These are phyloP conservation scores for Penicillium atrosanguineum DNA, from an alignment of 495 filamentous ascomycete genomes.

Conservation along the genomic window DNA sequence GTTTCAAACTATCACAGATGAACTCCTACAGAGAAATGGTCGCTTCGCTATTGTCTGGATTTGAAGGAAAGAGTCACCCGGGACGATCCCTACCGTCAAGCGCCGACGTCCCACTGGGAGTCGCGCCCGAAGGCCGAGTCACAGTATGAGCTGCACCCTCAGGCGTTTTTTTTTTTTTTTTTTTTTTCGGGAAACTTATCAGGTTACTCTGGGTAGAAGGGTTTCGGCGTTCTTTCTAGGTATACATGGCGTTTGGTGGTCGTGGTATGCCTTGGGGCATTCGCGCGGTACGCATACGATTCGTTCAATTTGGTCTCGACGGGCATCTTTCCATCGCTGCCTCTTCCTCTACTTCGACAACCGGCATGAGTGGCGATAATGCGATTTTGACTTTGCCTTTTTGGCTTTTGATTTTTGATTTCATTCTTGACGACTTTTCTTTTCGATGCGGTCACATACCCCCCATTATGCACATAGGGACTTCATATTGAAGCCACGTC, in stretches of 20 bases:
- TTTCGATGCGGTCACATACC: not conserved
- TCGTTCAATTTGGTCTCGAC: not conserved
- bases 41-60: conserved; percentile 34
- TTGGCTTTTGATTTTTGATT: no score
- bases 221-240: not conserved
- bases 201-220: not conserved
- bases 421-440: not conserved
- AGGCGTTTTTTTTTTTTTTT: conserved; percentile 1
- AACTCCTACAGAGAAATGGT: conserved; percentile 47
- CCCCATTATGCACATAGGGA: not conserved
- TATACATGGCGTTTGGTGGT: not conserved
- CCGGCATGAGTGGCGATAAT: not conserved
- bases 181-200: not conserved
- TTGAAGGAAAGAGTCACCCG: conserved; percentile 14
- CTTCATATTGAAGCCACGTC: not conserved
- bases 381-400: not conserved
- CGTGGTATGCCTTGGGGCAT: not conserved
- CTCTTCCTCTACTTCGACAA: not conserved
- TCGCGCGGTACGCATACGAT: not conserved
- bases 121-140: conserved; percentile 9
- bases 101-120: conserved; percentile 11
- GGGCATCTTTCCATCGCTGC: not conserved
- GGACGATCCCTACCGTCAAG: conserved; percentile 9
- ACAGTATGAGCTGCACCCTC: conserved; percentile 3
- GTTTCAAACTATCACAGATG: conserved; percentile 46